Conservation (phyloP, 1,284 basidiomycete genomes). For the Marasmius fiardii region DNA sequence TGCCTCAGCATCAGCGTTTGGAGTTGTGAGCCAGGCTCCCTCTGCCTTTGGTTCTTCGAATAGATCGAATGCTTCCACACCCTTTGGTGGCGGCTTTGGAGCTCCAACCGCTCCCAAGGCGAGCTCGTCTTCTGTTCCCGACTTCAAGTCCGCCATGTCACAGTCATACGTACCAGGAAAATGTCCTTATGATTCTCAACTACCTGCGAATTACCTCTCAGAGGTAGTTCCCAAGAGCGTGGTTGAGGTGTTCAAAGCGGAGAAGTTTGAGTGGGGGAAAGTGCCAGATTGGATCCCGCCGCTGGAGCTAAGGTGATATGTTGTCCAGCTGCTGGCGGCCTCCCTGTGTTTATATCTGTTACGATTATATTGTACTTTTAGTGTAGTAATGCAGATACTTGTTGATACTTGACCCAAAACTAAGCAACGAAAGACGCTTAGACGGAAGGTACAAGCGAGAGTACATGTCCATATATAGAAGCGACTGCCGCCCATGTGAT, state of each 20-base stretch:
- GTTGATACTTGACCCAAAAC: neutral
- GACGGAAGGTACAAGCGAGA: neutral
- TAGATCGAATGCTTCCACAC: neutral
- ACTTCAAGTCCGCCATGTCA: slow-evolving; percentile 40
- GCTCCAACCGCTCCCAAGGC: neutral
- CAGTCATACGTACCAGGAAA: slow-evolving; percentile 37
- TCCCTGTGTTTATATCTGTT: neutral
- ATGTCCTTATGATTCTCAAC: slow-evolving; percentile 53
- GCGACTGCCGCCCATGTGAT: too few relatives aligned
- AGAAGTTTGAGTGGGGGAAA: slow-evolving; percentile 67
- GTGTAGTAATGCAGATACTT: too few relatives aligned
- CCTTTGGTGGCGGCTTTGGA: slow-evolving; percentile 1
- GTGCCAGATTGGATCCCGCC: slow-evolving; percentile 82
- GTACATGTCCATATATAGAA: neutral
- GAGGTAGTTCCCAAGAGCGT: slow-evolving; percentile 46
- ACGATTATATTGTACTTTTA: neutral
- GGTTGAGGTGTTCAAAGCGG: slow-evolving; percentile 55
- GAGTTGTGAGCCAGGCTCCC: slow-evolving; percentile 2
- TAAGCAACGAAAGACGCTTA: neutral
- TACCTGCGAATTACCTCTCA: slow-evolving; percentile 58
- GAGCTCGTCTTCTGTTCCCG: slow-evolving; percentile 24
- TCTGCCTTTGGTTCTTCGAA: slow-evolving; percentile 1
- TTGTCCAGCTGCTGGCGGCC: too few relatives aligned
- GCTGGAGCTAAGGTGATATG: slow-evolving; percentile 51
- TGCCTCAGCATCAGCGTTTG: neutral